These are phyloP conservation scores for Miscanthus lutarioriparius DNA, from an alignment of 176 grass and related monocot genomes.

Conservation along the genomic window DNA sequence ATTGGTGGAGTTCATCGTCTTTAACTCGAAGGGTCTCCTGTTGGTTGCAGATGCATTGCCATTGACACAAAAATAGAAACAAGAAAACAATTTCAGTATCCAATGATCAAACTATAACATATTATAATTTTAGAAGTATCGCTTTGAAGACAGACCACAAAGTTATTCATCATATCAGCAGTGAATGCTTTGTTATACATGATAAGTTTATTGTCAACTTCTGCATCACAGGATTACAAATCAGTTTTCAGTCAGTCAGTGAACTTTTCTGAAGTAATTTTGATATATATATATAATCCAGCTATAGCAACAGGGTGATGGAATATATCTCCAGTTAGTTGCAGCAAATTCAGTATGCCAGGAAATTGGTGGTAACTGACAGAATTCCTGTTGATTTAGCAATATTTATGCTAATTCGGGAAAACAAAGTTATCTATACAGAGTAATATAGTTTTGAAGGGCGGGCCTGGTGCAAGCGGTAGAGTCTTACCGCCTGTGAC, in stretches of 20 bases:
- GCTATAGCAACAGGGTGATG: background rate
- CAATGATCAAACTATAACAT: too few relatives aligned
- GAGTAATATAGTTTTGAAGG: background rate
- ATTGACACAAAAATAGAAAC: background rate
- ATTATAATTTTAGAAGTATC: background rate
- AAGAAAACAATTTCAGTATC: constrained; percentile 34
- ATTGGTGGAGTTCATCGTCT: constrained; percentile 86
- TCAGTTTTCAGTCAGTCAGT: background rate
- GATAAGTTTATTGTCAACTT: constrained; percentile 11
- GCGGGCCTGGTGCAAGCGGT: too few relatives aligned
- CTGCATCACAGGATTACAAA: background rate
- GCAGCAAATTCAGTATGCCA: constrained; percentile 13
- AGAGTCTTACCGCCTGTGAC: too few relatives aligned
- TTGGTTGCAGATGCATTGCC: constrained; percentile 26
- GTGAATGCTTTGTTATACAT: background rate
- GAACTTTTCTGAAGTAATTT: background rate
- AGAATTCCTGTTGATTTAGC: background rate
- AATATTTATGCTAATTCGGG: background rate
- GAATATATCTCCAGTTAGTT: background rate
- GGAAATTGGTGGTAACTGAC: background rate
- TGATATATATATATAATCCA: background rate
- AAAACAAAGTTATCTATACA: background rate
- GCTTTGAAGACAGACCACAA: background rate
- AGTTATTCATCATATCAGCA: constrained; percentile 4
- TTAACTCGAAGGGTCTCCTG: constrained; percentile 90